Base-by-base conservation (phyloP, 495 filamentous ascomycete genomes). In the Gamarada debralockiae region DNA sequence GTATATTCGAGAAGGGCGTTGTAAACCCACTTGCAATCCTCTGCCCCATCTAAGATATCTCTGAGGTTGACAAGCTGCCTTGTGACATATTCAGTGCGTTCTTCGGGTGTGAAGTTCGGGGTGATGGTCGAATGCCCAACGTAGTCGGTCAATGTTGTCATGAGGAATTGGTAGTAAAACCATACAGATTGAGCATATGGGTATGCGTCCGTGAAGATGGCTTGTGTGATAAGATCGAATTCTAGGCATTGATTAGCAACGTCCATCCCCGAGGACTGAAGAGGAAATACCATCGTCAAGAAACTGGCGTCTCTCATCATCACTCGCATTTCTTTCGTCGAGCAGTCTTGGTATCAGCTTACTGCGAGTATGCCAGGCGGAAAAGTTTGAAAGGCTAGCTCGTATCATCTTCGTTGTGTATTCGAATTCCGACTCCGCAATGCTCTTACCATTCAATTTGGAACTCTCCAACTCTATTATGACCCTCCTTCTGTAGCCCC, bases 131-230 rank as follows among this genome's bases (percentile, higher is more conserved):
- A 65, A 33, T 59, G 55, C 10, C 58, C 58, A 12, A 64, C 56
- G 38, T 50, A 70, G 61, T 48, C 69, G 53, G 66, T 71, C 47
- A 67, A 73, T 70, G 72, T 85, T 65, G 71, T 79, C 70, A 96
- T 83, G 51, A 96, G 66, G 62, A 81, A 92, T 52, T 88, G 84
- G 62, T 97, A 89, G 66, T 97, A 99, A 67, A 91, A 96, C 95
- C 95, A 99, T 13, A 96, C 71, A 9, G 89, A 92, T 60, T 96
- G 92, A 64, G 96, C 90, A 53, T 90, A 86, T 17, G 60, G 60
- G 39, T 64, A 58, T 5, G 91, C 88, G 58, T 95, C 92, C 14
- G 90, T 90, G 47, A 81, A 82, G 37, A 97, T 78, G 0, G 86
- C 91, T 44, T 82, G 75, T 49, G 85, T 79, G 27, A 96, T 84